These are phyloP conservation scores for Lagenaria siceraria DNA, from an alignment of 306 rosid species.

Conservation along the genomic window DNA sequence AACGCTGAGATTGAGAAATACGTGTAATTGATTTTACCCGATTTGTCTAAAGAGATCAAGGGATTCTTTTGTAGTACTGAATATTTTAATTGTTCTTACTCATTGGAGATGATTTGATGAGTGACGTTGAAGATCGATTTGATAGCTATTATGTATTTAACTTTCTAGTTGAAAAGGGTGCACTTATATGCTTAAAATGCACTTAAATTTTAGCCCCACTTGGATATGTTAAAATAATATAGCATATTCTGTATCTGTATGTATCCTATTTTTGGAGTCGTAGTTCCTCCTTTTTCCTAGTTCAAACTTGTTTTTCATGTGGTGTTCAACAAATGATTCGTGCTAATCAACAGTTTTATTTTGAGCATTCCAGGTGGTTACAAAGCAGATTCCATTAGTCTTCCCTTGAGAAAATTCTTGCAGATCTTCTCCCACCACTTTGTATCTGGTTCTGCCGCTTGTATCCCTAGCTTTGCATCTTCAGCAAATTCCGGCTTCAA, in stretches of 20 bases:
- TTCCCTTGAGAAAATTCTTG: conserved; percentile 43
- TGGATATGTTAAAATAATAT: neutral
- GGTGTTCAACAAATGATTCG: neutral
- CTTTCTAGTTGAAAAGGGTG: neutral
- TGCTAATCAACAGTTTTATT: neutral
- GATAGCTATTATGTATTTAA: neutral
- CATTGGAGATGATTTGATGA: neutral
- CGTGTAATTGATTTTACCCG: neutral
- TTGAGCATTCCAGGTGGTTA: neutral
- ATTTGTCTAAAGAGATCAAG: neutral
- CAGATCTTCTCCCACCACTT: conserved; percentile 41
- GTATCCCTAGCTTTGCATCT: conserved; percentile 25
- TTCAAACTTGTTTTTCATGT: neutral
- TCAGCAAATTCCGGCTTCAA: conserved; percentile 40
- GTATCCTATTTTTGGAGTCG: neutral
- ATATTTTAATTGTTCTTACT: neutral
- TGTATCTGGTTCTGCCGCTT: conserved; percentile 40
- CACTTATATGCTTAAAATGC: neutral
- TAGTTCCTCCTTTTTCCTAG: neutral
- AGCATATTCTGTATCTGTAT: neutral
- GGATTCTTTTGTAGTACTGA: neutral
- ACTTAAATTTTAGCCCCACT: neutral
- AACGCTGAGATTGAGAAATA: neutral
- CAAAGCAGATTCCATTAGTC: conserved; percentile 6
- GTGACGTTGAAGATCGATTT: neutral